These are phyloP conservation scores for Talaromyces sp. DNA, from an alignment of 2,329 filamentous ascomycete genomes.

Conservation along the genomic window DNA sequence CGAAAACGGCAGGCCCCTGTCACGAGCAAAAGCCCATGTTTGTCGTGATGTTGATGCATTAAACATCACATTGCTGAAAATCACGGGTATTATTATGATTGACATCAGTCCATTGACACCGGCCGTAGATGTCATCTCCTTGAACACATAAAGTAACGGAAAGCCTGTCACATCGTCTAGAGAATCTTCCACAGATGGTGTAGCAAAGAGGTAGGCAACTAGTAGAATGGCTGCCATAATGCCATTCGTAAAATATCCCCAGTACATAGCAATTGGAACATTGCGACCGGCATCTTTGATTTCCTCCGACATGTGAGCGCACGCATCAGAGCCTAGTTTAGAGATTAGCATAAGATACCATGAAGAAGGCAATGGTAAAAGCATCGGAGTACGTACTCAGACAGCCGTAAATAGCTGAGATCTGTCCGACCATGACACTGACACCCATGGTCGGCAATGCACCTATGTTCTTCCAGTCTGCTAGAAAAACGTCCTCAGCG, in stretches of 20 bases:
- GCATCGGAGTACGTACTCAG: conserved; percentile 25
- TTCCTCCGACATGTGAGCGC: conserved; percentile 49
- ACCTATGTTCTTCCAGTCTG: conserved; percentile 38
- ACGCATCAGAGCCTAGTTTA: conserved; percentile 29
- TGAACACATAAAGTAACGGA: conserved; percentile 54
- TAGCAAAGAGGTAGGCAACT: conserved; percentile 47
- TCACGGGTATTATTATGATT: conserved; percentile 44
- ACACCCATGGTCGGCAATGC: conserved; percentile 40
- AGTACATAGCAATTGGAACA: conserved; percentile 49
- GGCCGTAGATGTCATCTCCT: conserved; percentile 21
- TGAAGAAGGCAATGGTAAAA: not conserved
- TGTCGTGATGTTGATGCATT: conserved; percentile 45
- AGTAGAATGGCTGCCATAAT: conserved; percentile 46
- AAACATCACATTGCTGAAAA: conserved; percentile 44
- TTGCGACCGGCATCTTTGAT: conserved; percentile 48
- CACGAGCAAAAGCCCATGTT: conserved; percentile 48
- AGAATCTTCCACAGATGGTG: conserved; percentile 33
- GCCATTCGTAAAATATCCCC: conserved; percentile 49
- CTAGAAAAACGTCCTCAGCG: conserved; percentile 33
- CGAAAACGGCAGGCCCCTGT: conserved; percentile 48
- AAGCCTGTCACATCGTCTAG: conserved; percentile 46
- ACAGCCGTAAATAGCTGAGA: conserved; percentile 33
- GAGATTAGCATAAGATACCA: conserved; percentile 1
- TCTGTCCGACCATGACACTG: conserved; percentile 40
- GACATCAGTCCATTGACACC: conserved; percentile 38